Percentiles rank a stretch among this genome's conserved stretches.
These are phyloP conservation scores for Colletotrichum euphorbiae DNA, from an alignment of 2,329 filamentous ascomycete species.

Conservation along the genomic window DNA sequence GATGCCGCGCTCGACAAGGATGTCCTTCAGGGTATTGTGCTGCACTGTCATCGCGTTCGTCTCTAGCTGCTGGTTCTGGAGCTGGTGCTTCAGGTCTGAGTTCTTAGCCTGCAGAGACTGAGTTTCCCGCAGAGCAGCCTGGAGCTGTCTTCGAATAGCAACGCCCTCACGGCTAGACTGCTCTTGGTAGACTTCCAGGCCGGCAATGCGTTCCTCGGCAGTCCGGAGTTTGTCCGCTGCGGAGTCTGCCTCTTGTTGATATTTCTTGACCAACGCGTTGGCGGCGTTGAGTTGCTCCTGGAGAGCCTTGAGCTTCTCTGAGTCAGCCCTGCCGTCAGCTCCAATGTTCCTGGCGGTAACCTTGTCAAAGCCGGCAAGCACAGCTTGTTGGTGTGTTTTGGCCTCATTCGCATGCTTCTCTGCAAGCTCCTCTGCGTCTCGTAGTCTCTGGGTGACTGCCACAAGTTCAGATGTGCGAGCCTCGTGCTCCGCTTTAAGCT, in stretches of 20 bases:
- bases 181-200: conserved; percentile 96
- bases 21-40: conserved; percentile 91
- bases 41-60: conserved; percentile 94
- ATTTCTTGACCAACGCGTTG: conserved; percentile 84
- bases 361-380: conserved; percentile 85
- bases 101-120: conserved; percentile 85
- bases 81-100: conserved; percentile 82
- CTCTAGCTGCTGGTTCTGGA: conserved; percentile 89
- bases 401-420: conserved; percentile 91
- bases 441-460: conserved; percentile 76
- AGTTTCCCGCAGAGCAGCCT: conserved; percentile 83
- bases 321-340: conserved; percentile 60
- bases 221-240: conserved; percentile 90
- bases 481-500: conserved; percentile 86
- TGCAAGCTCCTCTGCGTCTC: conserved; percentile 87
- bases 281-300: conserved; percentile 84
- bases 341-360: conserved; percentile 67
- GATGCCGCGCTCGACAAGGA: conserved; percentile 89
- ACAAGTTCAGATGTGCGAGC: conserved; percentile 82
- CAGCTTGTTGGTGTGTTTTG: conserved; percentile 82
- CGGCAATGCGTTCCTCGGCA: conserved; percentile 96
- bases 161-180: conserved; percentile 95
- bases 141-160: conserved; percentile 88
- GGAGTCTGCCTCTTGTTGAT: conserved; percentile 87
- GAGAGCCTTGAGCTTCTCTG: conserved; percentile 78